Conservation (phyloP, 108 stramenopile genomes). For the Skeletonema menzelii region DNA sequence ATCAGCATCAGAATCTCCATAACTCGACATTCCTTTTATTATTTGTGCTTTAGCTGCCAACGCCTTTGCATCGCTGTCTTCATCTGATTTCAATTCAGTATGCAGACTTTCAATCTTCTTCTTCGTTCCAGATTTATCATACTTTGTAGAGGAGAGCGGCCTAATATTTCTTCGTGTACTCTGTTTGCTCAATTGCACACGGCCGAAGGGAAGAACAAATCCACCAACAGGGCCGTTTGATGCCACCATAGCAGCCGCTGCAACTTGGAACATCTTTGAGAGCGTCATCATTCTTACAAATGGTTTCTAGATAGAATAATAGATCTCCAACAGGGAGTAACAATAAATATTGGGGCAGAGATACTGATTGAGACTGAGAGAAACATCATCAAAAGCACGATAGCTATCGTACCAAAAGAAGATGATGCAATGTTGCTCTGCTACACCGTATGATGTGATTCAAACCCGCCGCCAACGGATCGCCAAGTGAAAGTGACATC, state of each 20-base stretch:
- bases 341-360: too few relatives aligned
- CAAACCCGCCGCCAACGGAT: too few relatives aligned
- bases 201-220: background rate
- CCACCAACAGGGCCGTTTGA: background rate
- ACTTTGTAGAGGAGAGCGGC: background rate
- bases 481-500: too few relatives aligned
- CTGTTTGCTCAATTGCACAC: background rate
- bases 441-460: too few relatives aligned
- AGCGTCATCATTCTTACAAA: background rate
- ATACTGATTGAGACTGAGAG: too few relatives aligned
- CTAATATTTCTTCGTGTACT: background rate
- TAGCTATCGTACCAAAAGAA: too few relatives aligned
- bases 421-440: too few relatives aligned
- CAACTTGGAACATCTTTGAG: background rate
- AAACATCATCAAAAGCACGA: too few relatives aligned
- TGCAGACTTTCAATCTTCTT: background rate
- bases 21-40: background rate
- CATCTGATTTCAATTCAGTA: background rate
- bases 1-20: background rate
- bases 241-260: background rate
- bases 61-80: background rate
- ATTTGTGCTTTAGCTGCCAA: background rate
- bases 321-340: too few relatives aligned
- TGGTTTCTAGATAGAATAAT: background rate
- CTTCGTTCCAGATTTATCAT: background rate